Percentiles rank a stretch among this genome's conserved stretches.
phyloP scores from a whole-genome alignment of 495 filamentous ascomycete species.

The Aspergillus nidulans region DNA sequence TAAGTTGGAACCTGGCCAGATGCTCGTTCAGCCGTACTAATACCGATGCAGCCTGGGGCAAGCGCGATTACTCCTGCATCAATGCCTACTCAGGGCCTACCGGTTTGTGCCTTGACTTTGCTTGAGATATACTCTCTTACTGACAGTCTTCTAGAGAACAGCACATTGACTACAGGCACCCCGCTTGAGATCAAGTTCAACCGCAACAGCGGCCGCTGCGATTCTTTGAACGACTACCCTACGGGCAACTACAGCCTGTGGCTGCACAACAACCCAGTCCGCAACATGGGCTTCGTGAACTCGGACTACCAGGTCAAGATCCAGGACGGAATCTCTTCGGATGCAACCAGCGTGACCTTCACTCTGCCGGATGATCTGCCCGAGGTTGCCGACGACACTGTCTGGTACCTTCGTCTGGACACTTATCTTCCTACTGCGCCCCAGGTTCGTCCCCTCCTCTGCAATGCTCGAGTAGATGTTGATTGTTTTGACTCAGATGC shows the following conservation, averaged over 20 bases:
- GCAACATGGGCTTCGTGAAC: conserved; percentile 17
- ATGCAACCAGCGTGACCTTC: conserved; percentile 21
- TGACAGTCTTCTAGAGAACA: conserved; percentile 21
- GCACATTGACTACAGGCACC: conserved; percentile 25
- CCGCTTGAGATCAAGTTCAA: conserved; percentile 29
- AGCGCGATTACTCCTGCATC: conserved; percentile 36
- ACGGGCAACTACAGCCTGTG: conserved; percentile 25
- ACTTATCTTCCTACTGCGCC: conserved; percentile 28
- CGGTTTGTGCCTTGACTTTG: neutral
- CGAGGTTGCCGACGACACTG: conserved; percentile 24
- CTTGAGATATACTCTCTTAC: too few relatives aligned
- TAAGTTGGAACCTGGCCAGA: conserved; percentile 12
- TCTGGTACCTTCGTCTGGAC: conserved; percentile 34
- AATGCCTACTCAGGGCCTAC: conserved; percentile 34
- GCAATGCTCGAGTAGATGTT: neutral
- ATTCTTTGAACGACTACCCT: conserved; percentile 20
- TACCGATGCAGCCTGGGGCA: conserved; percentile 32
- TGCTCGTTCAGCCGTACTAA: neutral
- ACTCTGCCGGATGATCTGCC: conserved; percentile 29
- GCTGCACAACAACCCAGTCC: conserved; percentile 39
- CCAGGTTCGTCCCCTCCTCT: conserved; percentile 35
- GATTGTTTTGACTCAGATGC: conserved; percentile 22
- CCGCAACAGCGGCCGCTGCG: conserved; percentile 22
- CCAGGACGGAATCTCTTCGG: conserved; percentile 16
- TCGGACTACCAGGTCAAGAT: conserved; percentile 26